A percentile compares a stretch with the other conserved stretches of the same genome.
phyloP scores from a whole-genome alignment of 2,329 filamentous ascomycete species.

The Epichloe sp. region DNA sequence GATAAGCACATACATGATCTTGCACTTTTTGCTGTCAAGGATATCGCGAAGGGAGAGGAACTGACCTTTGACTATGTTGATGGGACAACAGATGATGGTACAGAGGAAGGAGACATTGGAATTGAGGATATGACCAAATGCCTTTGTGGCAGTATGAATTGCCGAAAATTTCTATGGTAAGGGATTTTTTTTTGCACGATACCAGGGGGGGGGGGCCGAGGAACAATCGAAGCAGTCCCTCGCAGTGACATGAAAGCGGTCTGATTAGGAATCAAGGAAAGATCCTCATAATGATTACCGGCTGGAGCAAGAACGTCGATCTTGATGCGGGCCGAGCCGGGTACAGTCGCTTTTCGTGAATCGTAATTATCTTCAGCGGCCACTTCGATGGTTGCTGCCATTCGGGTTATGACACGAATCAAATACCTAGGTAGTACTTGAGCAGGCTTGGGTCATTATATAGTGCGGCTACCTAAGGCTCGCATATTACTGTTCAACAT shows the following conservation, averaged over 20 bases:
- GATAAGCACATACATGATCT: constrained; percentile 65
- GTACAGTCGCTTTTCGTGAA: neutral
- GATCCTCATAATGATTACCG: too few species aligned
- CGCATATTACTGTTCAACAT: neutral
- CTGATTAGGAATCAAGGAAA: too few species aligned
- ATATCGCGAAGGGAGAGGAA: constrained; percentile 54
- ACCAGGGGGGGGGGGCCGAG: too few species aligned
- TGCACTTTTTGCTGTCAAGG: constrained; percentile 53
- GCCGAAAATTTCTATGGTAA: constrained; percentile 57
- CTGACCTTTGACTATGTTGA: constrained; percentile 72
- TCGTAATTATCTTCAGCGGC: too few species aligned
- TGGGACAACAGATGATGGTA: constrained; percentile 39
- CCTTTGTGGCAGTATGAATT: constrained; percentile 51
- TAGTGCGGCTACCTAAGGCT: too few species aligned
- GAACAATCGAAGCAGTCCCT: too few species aligned
- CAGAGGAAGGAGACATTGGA: constrained; percentile 27
- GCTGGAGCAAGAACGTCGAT: too few species aligned
- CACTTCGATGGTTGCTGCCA: too few species aligned
- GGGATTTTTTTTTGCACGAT: neutral
- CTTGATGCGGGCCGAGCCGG: neutral
- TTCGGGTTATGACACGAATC: too few species aligned
- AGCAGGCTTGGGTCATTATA: too few species aligned
- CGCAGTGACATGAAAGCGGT: too few species aligned
- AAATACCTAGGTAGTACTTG: too few species aligned
- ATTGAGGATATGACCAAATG: constrained; percentile 42